Conservation (phyloP, 768 basidiomycete species). For the Termitomyces sp. region DNA sequence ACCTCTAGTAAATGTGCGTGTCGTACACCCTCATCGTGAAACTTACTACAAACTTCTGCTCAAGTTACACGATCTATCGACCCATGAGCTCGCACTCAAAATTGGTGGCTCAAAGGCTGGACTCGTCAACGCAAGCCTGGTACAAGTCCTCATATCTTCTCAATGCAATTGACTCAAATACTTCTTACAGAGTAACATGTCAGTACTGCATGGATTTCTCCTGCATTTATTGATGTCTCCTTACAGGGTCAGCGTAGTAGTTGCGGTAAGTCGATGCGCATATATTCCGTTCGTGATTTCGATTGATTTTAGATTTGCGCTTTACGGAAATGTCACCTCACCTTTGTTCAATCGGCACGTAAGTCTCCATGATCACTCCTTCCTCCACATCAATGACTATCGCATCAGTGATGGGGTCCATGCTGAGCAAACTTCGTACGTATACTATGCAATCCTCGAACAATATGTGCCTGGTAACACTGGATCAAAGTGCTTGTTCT, state of each 20-base stretch:
- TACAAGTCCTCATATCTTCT: conserved; percentile 23
- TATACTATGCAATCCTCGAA: background rate
- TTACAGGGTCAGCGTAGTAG: conserved; percentile 55
- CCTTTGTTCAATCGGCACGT: conserved; percentile 79
- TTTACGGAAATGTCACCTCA: conserved; percentile 74
- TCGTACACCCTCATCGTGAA: background rate
- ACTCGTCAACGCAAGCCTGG: conserved; percentile 77
- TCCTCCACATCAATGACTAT: background rate
- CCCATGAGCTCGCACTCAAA: conserved; percentile 65
- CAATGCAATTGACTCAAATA: background rate
- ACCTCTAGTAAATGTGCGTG: conserved; percentile 68
- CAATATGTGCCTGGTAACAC: conserved; percentile 3
- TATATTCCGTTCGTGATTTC: background rate
- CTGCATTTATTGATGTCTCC: background rate
- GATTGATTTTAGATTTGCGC: conserved; percentile 58
- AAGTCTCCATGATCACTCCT: conserved; percentile 18
- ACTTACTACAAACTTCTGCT: background rate
- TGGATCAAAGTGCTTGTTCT: conserved; percentile 63
- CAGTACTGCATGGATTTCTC: conserved; percentile 23
- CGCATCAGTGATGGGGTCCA: conserved; percentile 67
- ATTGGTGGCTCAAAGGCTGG: conserved; percentile 77
- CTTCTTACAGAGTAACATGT: conserved; percentile 58
- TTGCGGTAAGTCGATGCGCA: conserved; percentile 51
- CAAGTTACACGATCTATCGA: conserved; percentile 75
- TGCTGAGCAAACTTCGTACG: conserved; percentile 71